Percentiles rank a stretch among this genome's conserved stretches.
These are phyloP conservation scores for Globisporangium ultimum DNA, from an alignment of 352 stramenopile species.

Conservation along the genomic window DNA sequence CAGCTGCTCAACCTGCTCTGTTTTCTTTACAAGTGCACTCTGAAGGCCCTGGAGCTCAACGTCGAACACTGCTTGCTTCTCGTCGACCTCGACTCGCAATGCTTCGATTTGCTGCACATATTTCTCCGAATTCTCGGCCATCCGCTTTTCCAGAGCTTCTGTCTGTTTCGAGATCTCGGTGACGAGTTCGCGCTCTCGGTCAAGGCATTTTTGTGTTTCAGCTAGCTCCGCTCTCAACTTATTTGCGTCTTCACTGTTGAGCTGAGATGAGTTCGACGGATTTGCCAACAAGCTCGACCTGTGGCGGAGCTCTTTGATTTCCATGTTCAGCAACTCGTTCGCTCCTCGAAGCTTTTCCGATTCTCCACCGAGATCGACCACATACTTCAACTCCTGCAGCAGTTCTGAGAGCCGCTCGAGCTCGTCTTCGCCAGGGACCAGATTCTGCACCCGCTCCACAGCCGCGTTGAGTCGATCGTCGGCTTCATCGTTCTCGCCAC, in stretches of 20 bases:
- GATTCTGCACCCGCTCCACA: slow-evolving; percentile 23
- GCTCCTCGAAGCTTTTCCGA: slow-evolving; percentile 25
- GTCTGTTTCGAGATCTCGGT: slow-evolving; percentile 18
- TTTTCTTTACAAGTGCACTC: slow-evolving; percentile 17
- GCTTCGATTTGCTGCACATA: slow-evolving; percentile 24
- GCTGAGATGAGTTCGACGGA: background rate
- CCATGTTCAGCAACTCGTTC: slow-evolving; percentile 40
- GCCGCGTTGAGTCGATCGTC: slow-evolving; percentile 15
- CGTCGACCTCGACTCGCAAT: slow-evolving; percentile 16
- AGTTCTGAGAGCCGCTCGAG: slow-evolving; percentile 22
- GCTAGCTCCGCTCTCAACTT: slow-evolving; percentile 1
- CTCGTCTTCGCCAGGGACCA: slow-evolving; percentile 19
- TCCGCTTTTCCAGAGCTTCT: slow-evolving; percentile 16
- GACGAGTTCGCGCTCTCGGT: slow-evolving; percentile 6
- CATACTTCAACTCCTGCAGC: slow-evolving; percentile 24
- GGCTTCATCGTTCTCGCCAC: slow-evolving; percentile 17
- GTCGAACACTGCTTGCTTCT: slow-evolving; percentile 12
- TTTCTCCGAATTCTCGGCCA: slow-evolving; percentile 26
- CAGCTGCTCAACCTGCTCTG: slow-evolving; percentile 10
- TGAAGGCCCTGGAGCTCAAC: slow-evolving; percentile 24
- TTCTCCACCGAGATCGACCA: slow-evolving; percentile 23
- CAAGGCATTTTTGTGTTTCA: slow-evolving; percentile 2
- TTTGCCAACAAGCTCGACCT: slow-evolving; percentile 13
- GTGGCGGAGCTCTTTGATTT: slow-evolving; percentile 31
- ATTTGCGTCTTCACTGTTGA: slow-evolving; percentile 8